A percentile compares a stretch with the other conserved stretches of the same genome.
Evolutionary conservation across 2,329 filamentous ascomycete genomes (phyloP).

Genomic region (Parascedosporium putredinis): DNA sequence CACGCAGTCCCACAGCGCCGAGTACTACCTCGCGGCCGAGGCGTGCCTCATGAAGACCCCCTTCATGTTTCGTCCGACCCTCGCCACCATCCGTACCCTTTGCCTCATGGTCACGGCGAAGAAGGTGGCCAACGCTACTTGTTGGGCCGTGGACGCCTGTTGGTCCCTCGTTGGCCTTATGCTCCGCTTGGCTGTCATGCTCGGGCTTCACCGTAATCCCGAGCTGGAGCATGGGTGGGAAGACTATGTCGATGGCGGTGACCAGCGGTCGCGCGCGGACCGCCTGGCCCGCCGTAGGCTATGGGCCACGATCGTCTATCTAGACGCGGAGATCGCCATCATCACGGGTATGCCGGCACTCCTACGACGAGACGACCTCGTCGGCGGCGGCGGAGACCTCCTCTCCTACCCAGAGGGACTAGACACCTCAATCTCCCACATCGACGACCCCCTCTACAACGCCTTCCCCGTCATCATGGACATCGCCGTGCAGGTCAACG

Average conservation of each 20-base stretch:
- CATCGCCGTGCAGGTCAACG: slow-evolving; percentile 22
- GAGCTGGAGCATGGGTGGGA: slow-evolving; percentile 15
- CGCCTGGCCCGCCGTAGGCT: slow-evolving; percentile 19
- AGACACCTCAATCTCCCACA: slow-evolving; percentile 13
- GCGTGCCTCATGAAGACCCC: slow-evolving; percentile 27
- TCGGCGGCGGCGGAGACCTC: background rate
- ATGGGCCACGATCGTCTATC: slow-evolving; percentile 25
- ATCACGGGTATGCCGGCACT: slow-evolving; percentile 24
- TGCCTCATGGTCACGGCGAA: slow-evolving; percentile 25
- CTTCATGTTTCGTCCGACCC: slow-evolving; percentile 25
- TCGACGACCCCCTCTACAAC: slow-evolving; percentile 21
- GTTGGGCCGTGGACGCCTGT: slow-evolving; percentile 25
- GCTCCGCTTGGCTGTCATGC: slow-evolving; percentile 23
- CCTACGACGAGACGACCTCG: slow-evolving; percentile 12
- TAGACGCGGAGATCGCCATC: slow-evolving; percentile 25
- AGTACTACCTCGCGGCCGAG: slow-evolving; percentile 26
- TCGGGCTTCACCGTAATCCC: slow-evolving; percentile 22
- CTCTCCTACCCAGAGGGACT: slow-evolving; percentile 18
- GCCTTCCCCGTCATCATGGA: slow-evolving; percentile 21
- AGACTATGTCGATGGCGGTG: slow-evolving; percentile 11
- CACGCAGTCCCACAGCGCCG: slow-evolving; percentile 21
- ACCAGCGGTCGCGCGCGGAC: slow-evolving; percentile 17
- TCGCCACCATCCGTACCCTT: slow-evolving; percentile 20
- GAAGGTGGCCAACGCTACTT: slow-evolving; percentile 25
- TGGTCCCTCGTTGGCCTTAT: slow-evolving; percentile 24